phyloP scores from a whole-genome alignment of 75 land plant species.

The Cupressus sempervirens region DNA sequence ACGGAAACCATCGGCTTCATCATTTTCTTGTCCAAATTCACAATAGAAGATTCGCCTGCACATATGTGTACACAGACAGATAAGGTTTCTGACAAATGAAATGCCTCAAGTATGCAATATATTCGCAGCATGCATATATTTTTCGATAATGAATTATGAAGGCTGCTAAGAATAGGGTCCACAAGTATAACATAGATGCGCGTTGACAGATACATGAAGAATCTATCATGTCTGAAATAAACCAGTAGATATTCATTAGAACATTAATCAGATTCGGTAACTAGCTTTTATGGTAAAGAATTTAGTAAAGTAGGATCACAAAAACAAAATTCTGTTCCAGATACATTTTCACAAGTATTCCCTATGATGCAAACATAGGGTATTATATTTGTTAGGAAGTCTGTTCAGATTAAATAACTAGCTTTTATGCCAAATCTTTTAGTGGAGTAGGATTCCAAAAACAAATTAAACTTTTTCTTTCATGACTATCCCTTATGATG shows the following conservation, averaged over 20 bases:
- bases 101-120: not conserved
- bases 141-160: not conserved
- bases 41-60: not conserved
- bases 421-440: not conserved
- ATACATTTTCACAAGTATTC: not conserved
- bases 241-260: not conserved
- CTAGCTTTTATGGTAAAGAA: not conserved
- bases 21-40: constrained; percentile 5
- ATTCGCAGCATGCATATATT: not conserved
- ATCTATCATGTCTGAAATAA: not conserved
- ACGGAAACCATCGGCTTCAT: not conserved
- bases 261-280: not conserved
- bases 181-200: not conserved
- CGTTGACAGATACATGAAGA: not conserved
- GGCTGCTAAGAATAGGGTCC: not conserved
- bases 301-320: not conserved
- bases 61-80: not conserved
- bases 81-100: not conserved
- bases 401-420: not conserved
- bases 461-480: not conserved
- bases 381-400: not conserved
- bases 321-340: not conserved
- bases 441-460: not conserved
- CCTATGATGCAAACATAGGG: not conserved
- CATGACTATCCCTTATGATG: not conserved